These are phyloP conservation scores for Tubosaeta sp. DNA, from an alignment of 768 basidiomycete genomes.

Conservation along the genomic window DNA sequence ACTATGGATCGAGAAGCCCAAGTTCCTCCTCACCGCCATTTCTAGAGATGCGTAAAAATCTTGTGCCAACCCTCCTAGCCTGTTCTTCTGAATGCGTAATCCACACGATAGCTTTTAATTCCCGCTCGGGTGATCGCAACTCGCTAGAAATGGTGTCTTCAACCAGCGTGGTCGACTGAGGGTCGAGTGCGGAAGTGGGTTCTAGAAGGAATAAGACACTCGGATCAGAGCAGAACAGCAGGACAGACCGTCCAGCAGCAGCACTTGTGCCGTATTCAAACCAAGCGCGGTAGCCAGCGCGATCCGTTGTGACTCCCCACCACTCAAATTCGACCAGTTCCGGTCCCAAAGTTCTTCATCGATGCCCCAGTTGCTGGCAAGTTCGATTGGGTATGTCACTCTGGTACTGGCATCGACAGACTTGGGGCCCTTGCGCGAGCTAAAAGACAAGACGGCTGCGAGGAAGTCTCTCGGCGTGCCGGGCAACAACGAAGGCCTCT, in stretches of 20 bases:
- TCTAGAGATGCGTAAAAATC: slow-evolving; percentile 50
- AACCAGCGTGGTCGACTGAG: slow-evolving; percentile 57
- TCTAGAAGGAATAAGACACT: slow-evolving; percentile 43
- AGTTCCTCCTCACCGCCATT: slow-evolving; percentile 43
- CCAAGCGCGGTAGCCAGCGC: slow-evolving; percentile 72
- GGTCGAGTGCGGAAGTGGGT: slow-evolving; percentile 86
- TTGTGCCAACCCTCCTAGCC: slow-evolving; percentile 66
- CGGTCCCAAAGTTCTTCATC: slow-evolving; percentile 70
- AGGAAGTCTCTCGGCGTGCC: slow-evolving; percentile 77
- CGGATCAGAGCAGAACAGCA: not conserved
- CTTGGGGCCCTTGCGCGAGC: slow-evolving; percentile 34
- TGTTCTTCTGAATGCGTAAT: slow-evolving; percentile 87
- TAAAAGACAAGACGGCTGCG: slow-evolving; percentile 48
- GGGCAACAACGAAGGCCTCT: slow-evolving; percentile 81
- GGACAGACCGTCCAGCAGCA: slow-evolving; percentile 72
- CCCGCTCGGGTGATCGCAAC: slow-evolving; percentile 43
- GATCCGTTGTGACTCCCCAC: slow-evolving; percentile 85
- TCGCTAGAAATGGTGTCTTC: slow-evolving; percentile 57
- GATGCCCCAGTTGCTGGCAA: slow-evolving; percentile 65
- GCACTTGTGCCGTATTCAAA: slow-evolving; percentile 68
- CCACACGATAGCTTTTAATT: slow-evolving; percentile 75
- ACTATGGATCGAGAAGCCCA: slow-evolving; percentile 23
- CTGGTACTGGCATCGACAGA: slow-evolving; percentile 23
- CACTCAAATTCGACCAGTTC: slow-evolving; percentile 75
- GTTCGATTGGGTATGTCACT: slow-evolving; percentile 41